phyloP scores from a whole-genome alignment of 2,329 filamentous ascomycete species.

The Verruconis gallopava region DNA sequence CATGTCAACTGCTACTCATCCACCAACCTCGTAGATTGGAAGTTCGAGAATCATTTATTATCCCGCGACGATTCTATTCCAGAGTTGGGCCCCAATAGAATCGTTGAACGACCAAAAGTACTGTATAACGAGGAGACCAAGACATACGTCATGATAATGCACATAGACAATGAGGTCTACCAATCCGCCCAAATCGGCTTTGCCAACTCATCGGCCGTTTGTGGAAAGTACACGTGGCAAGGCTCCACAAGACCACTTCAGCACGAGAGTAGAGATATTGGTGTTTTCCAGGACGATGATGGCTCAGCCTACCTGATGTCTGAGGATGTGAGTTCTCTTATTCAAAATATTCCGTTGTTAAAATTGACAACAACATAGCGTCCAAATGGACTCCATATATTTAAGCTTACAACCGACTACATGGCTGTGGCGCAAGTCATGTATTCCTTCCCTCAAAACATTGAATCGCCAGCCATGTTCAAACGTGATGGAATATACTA shows the following conservation, averaged over 20 bases:
- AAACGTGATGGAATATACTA: constrained; percentile 40
- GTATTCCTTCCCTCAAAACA: constrained; percentile 41
- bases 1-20: constrained; percentile 57
- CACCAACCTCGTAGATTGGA: constrained; percentile 51
- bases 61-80: constrained; percentile 36
- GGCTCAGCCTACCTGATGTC: constrained; percentile 48
- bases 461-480: constrained; percentile 50
- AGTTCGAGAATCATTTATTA: constrained; percentile 45
- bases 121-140: constrained; percentile 51
- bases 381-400: constrained; percentile 44
- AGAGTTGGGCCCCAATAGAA: constrained; percentile 48
- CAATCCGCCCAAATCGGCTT: constrained; percentile 52
- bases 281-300: constrained; percentile 49
- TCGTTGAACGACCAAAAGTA: constrained; percentile 56
- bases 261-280: constrained; percentile 44
- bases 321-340: constrained; percentile 39
- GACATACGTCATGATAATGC: constrained; percentile 57
- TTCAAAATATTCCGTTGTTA: neutral
- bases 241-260: constrained; percentile 34
- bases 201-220: constrained; percentile 45
- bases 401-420: constrained; percentile 44
- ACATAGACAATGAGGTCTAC: constrained; percentile 51
- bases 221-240: constrained; percentile 45
- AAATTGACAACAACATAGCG: constrained; percentile 27
- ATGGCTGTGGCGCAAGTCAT: constrained; percentile 36